Evolutionary conservation across 2,329 filamentous ascomycete species (phyloP), one percentile per base, ranked within the genome.

Genomic region (Pseudofabraea citricarpa): DNA sequence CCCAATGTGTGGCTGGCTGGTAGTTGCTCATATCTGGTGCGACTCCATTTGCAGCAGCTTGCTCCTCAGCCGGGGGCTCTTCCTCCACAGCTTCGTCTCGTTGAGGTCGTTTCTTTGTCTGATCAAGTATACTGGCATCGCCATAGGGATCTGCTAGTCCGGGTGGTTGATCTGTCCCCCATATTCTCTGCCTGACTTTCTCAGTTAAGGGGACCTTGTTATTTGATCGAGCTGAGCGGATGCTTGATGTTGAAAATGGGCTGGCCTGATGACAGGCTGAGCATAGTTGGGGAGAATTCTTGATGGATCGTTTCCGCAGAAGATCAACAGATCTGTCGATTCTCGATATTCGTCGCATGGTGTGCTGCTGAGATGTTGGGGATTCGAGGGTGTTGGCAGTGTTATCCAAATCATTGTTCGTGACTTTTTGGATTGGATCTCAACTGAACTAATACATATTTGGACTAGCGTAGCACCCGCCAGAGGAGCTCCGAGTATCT

Each of bases 101-200:
- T 29, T 46, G n/a, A 32, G 15, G 29, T 19, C 23, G 35, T 43
- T 50, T 48, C 37, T 52, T 54, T 13, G 41, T 48, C 37, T 51
- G 41, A 46, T 59, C 51, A 41, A 57, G 46, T 6, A 47, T 33
- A 44, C 55, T 62, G 39, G 62, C 56, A 19, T 63, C 64, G 5
- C 63, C 66, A 49, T 75, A 75, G 0, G 72, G 71, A 56, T 76
- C 70, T 42, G 67, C 60, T 21, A 64, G 43, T 19, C 71, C 72
- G 8, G 71, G 71, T 12, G 72, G 70, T 16, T 68, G 64, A 35
- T 74, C 69, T 18, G 68, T 70, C 6, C 71, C 70, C 72, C 71
- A 75, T 47, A 75, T 57, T 54, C 65, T 70, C 48, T 62, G 60
- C 42, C 72, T 68, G 40, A 74, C 53, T 45, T 64, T 67, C 46